phyloP scores from a whole-genome alignment of 23 red algal species.

The Gracilaria gracilis region DNA sequence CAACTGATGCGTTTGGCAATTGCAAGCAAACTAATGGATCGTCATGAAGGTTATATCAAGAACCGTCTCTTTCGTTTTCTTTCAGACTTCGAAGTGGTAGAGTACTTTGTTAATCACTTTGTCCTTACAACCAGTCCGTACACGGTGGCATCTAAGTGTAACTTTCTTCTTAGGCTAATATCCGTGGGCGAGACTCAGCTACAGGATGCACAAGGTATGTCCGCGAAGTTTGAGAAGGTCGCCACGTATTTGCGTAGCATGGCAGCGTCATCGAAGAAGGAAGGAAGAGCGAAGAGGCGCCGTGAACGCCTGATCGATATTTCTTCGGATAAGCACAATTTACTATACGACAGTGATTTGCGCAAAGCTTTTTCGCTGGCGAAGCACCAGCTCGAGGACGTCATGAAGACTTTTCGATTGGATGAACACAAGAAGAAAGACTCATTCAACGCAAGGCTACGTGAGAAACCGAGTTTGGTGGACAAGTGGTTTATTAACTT shows the following conservation, averaged over 20 bases:
- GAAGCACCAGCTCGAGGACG: not conserved
- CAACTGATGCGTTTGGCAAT: not conserved
- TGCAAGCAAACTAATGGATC: not conserved
- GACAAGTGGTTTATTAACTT: not conserved
- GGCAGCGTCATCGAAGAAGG: too few relatives aligned
- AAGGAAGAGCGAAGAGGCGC: too few relatives aligned
- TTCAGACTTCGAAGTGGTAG: not conserved
- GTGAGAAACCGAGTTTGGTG: not conserved
- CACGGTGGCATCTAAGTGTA: not conserved
- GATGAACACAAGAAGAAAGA: not conserved
- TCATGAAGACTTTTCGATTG: not conserved
- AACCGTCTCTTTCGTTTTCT: not conserved
- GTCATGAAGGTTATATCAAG: not conserved
- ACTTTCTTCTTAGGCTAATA: not conserved
- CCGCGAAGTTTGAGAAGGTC: too few relatives aligned
- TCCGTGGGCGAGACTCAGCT: not conserved
- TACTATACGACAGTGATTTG: not conserved
- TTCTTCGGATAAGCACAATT: not conserved
- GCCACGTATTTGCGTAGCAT: too few relatives aligned
- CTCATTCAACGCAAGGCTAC: not conserved
- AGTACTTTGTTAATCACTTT: not conserved
- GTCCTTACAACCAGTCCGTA: not conserved
- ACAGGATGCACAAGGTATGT: not conserved
- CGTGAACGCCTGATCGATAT: too few relatives aligned
- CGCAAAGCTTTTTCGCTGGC: not conserved